Evolutionary conservation across 345 rosid species (phyloP), one percentile per base, ranked within the genome.

Genomic region (Bretschneidera sinensis): DNA sequence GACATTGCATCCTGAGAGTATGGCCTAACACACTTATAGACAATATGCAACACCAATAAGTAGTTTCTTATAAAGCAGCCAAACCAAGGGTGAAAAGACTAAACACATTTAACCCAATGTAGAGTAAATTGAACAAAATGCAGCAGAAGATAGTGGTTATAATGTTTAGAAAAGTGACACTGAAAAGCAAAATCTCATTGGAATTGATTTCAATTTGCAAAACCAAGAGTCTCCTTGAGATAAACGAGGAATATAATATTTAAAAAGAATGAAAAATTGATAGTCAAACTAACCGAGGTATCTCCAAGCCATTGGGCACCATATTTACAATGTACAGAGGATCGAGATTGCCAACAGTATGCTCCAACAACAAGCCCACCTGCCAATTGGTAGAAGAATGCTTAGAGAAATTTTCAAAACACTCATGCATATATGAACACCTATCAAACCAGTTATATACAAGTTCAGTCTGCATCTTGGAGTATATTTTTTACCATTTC

Each of bases 221-320:
- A 54, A 51, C 13, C 14, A 51, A 16, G 33, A 48, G 51, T 48
- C 23, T 24, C 47, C 25, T 25, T 16, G 24, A 35, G 16, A 43
- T 13, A 57, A 51, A 61, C 0, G 17, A 57, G 51, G 33, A 16
- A 48, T 21, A 39, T 39, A 39, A 14, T 39, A 5, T 7, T 11
- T 39, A 39, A 5, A 39, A 39, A 4, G 11, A 39, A 39, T n/a
- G n/a, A n/a, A n/a, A n/a, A n/a, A n/a, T n/a, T 48, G n/a, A 51
- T 49, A 2, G 43, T 61, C 59, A 54, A 28, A 81, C 96, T 83
- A 66, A 95, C 97, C 92, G 87, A 67, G 97, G 99, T 75, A 95
- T 95, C 75, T 95, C 95, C 84, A 95, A 72, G 60, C 99, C 99
- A 77, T 88, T 88, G 53, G 97, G 99, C 68, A 95, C 92, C 91